A percentile compares a stretch with the other conserved stretches of the same genome.
These are phyloP conservation scores for Populus deltoides DNA, from an alignment of 345 rosid species.

Conservation along the genomic window DNA sequence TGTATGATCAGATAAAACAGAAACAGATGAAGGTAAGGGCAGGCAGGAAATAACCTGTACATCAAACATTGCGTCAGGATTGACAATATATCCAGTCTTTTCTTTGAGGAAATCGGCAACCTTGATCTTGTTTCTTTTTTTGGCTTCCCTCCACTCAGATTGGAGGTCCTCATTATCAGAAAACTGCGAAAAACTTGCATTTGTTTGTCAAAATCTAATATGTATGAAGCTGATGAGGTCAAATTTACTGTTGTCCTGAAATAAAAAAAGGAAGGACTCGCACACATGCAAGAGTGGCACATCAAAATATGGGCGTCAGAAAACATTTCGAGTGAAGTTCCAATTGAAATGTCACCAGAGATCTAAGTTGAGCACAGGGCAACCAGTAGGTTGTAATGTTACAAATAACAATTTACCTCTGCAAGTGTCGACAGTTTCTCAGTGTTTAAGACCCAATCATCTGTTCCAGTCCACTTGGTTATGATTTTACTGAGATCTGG, in stretches of 20 bases:
- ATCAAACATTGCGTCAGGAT: constrained; percentile 62
- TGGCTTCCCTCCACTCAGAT: constrained; percentile 54
- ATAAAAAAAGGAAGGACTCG: background rate
- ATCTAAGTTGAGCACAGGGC: background rate
- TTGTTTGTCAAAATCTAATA: background rate
- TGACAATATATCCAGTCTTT: constrained; percentile 50
- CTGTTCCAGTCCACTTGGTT: constrained; percentile 49
- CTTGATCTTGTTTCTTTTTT: constrained; percentile 55
- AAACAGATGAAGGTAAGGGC: background rate
- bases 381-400: background rate
- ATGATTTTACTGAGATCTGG: constrained; percentile 42
- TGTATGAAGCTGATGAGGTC: background rate
- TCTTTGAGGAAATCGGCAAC: constrained; percentile 54
- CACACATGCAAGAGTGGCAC: background rate
- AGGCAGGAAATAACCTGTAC: constrained; percentile 39
- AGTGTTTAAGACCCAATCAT: constrained; percentile 42
- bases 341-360: background rate
- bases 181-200: constrained; percentile 33
- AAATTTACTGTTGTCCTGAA: background rate
- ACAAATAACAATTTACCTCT: constrained; percentile 21
- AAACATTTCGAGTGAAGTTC: background rate
- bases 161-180: constrained; percentile 56
- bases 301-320: background rate
- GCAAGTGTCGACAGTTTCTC: constrained; percentile 34
- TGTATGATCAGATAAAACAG: background rate